phyloP scores from a whole-genome alignment of 495 filamentous ascomycete species.

The Trichoderma asperelloides region DNA sequence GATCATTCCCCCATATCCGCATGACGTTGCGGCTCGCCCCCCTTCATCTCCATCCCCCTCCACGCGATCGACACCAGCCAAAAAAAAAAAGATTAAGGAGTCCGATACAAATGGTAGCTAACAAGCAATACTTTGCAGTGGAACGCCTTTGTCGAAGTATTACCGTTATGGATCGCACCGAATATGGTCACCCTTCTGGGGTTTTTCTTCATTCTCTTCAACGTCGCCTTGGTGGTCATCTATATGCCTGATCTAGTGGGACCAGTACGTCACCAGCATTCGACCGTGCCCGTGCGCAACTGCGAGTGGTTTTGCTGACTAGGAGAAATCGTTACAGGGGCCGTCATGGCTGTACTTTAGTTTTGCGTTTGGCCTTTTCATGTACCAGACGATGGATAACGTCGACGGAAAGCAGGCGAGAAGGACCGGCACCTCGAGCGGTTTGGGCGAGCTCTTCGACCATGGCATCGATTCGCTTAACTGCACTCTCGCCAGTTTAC shows the following conservation, averaged over 20 bases:
- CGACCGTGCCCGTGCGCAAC: neutral
- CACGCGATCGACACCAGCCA: neutral
- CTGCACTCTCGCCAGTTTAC: conserved; percentile 82
- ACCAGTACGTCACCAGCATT: conserved; percentile 50
- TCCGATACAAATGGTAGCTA: conserved; percentile 9
- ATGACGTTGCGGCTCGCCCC: conserved; percentile 2
- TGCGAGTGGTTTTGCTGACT: neutral
- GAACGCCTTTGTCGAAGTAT: conserved; percentile 89
- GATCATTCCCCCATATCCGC: neutral
- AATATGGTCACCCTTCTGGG: conserved; percentile 96
- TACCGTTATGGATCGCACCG: conserved; percentile 92
- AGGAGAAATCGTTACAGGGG: conserved; percentile 39
- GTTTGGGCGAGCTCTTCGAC: conserved; percentile 92
- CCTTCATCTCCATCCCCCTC: conserved; percentile 5
- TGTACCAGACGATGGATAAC: conserved; percentile 99
- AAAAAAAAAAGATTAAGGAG: neutral
- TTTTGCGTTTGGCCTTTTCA: conserved; percentile 89
- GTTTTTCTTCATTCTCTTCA: conserved; percentile 86
- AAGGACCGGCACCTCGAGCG: conserved; percentile 88
- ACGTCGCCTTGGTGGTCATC: conserved; percentile 70
- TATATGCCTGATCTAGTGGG: conserved; percentile 88
- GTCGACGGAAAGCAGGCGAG: conserved; percentile 96
- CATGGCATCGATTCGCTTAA: conserved; percentile 98
- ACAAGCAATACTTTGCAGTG: conserved; percentile 47
- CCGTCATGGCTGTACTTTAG: conserved; percentile 91